Percentiles rank a stretch among this genome's conserved stretches.
These are phyloP conservation scores for Lactifluus echinatus DNA, from an alignment of 768 basidiomycete genomes.

Conservation along the genomic window DNA sequence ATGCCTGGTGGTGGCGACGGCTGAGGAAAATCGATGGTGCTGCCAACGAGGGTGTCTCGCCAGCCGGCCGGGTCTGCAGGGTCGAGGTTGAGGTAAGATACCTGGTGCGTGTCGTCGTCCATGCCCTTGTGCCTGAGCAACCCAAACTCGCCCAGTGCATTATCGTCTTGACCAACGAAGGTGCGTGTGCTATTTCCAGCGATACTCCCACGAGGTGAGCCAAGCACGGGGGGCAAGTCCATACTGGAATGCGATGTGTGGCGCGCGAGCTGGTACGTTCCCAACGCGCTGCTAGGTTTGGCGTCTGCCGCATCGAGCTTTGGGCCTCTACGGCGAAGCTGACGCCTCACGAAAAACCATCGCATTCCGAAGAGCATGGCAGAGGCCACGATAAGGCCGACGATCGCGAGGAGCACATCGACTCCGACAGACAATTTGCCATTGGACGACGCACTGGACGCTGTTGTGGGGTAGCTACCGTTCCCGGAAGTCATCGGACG, in stretches of 20 bases:
- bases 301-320: constrained; percentile 11
- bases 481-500: constrained; percentile 36
- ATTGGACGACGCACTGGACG: constrained; percentile 10
- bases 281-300: constrained; percentile 9
- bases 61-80: constrained; percentile 12
- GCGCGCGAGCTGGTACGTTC: constrained; percentile 32
- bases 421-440: constrained; percentile 48
- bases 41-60: constrained; percentile 18
- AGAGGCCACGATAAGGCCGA: constrained; percentile 51
- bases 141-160: constrained; percentile 22
- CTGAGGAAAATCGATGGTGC: constrained; percentile 11
- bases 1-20: neutral
- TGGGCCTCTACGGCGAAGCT: constrained; percentile 20
- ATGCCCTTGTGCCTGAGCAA: constrained; percentile 10
- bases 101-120: constrained; percentile 4
- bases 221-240: constrained; percentile 19
- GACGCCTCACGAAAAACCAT: constrained; percentile 35
- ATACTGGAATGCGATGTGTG: constrained; percentile 24
- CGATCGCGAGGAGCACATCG: constrained; percentile 50
- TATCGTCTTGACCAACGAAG: constrained; percentile 20
- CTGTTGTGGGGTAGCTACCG: neutral
- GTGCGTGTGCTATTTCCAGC: constrained; percentile 29
- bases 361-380: constrained; percentile 44
- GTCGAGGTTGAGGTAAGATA: constrained; percentile 15
- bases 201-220: constrained; percentile 28